Conservation (phyloP, 805 yeast genomes). For the Clavispora asparagi region DNA sequence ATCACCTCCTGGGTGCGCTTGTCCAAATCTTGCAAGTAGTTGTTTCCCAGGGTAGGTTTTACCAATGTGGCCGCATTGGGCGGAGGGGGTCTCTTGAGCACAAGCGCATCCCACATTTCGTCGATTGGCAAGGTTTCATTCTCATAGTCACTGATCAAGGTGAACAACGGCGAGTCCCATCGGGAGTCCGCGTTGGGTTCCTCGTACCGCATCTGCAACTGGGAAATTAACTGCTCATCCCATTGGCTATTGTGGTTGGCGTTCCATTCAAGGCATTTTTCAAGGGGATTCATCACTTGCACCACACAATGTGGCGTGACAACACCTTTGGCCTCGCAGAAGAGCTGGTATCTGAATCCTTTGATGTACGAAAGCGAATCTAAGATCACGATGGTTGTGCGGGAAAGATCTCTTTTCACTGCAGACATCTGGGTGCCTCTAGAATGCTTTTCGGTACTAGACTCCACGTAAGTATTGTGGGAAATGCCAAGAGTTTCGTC, state of each 20-base stretch:
- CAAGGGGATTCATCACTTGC: constrained; percentile 68
- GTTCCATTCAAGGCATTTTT: constrained; percentile 63
- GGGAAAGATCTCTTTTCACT: constrained; percentile 72
- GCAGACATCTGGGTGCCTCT: constrained; percentile 86
- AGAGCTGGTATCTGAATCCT: constrained; percentile 91
- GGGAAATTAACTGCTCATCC: constrained; percentile 61
- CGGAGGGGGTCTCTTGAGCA: constrained; percentile 55
- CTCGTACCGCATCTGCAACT: constrained; percentile 79
- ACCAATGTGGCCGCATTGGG: constrained; percentile 84
- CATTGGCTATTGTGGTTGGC: constrained; percentile 38
- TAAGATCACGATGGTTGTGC: constrained; percentile 68
- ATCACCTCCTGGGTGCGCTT: constrained; percentile 62
- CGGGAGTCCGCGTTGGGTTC: constrained; percentile 83
- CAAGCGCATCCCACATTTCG: constrained; percentile 61
- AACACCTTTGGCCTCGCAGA: constrained; percentile 85
- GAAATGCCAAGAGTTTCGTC: constrained; percentile 75
- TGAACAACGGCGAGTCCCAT: constrained; percentile 93
- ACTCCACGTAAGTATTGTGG: constrained; percentile 63
- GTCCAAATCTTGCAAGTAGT: constrained; percentile 77
- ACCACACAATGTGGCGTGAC: constrained; percentile 79
- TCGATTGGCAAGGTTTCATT: constrained; percentile 56
- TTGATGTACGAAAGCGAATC: constrained; percentile 88
- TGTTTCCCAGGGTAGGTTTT: constrained; percentile 72
- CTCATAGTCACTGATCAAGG: constrained; percentile 48
- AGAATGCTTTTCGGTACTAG: constrained; percentile 72